These are phyloP conservation scores for Pichia phayaonensis DNA, from an alignment of 805 yeast genomes.

Conservation along the genomic window DNA sequence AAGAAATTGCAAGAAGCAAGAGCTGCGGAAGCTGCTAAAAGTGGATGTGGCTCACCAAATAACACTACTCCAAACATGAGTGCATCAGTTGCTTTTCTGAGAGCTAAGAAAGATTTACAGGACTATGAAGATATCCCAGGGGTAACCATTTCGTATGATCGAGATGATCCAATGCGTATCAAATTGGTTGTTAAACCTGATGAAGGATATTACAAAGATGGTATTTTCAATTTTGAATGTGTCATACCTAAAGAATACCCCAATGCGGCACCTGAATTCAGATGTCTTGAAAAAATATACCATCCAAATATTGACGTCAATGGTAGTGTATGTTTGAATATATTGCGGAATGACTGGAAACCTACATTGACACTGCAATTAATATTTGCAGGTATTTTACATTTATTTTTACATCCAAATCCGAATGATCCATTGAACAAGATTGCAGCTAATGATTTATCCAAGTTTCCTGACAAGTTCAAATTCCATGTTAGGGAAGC, in stretches of 20 bases:
- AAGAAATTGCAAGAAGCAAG: constrained; percentile 26
- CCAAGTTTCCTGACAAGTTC: constrained; percentile 41
- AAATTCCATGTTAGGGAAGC: constrained; percentile 47
- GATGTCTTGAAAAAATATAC: constrained; percentile 63
- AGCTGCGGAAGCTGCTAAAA: constrained; percentile 9
- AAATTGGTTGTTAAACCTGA: constrained; percentile 52
- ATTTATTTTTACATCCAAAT: constrained; percentile 83
- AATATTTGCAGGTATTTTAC: constrained; percentile 76
- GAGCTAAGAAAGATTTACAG: constrained; percentile 69
- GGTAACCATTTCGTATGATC: constrained; percentile 33
- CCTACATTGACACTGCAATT: constrained; percentile 82
- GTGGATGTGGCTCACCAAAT: background rate
- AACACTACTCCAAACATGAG: background rate
- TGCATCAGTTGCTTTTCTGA: constrained; percentile 54
- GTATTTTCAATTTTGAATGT: constrained; percentile 63
- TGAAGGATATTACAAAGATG: constrained; percentile 66
- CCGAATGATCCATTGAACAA: constrained; percentile 89
- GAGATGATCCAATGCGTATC: constrained; percentile 55
- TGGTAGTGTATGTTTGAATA: constrained; percentile 89
- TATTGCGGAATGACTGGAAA: constrained; percentile 91
- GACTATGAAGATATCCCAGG: constrained; percentile 50
- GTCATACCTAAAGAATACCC: constrained; percentile 70
- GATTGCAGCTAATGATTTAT: constrained; percentile 65
- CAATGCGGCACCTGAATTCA: constrained; percentile 85
- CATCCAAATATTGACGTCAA: constrained; percentile 91